Base-by-base conservation (phyloP, 2,329 filamentous ascomycete genomes). In the Exutisphaerella laricina region DNA sequence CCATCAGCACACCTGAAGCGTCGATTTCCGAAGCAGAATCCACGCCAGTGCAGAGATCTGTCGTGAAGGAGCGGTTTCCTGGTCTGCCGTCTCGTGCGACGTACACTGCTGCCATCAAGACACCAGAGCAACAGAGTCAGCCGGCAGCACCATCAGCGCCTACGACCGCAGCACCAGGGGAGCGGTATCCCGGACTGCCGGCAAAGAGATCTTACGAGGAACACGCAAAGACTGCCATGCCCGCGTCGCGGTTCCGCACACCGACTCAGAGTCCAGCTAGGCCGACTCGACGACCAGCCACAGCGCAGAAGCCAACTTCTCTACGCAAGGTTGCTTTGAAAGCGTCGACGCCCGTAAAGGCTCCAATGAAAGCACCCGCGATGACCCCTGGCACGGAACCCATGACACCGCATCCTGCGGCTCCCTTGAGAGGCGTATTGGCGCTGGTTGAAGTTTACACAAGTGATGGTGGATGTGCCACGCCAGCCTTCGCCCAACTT, bases 401-500 rank as follows among this genome's bases (percentile, higher is more conserved):
- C 4, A 60, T 64, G 58, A 66, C 63, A 2, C 63, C 63, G 18
- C 63, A 66, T 36, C 62, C 63, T 12, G 33, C 49, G 22, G 58
- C 57, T 8, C 63, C 63, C 2, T 46, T 66, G 10, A 51, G 54
- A 9, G 57, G 56, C 12, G 57, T 64, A 2, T 46, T 61, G 12
- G 60, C 61, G 17, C 51, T 64, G 22, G 62, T 65, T 8, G 62
- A 65, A 38, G 56, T 66, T 20, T 66, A 58, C 51, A 64, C 62
- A 3, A 55, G 58, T 12, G 61, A 65, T 30, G 61, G 62, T 16
- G 56, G 58, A 8, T 61, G 59, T 18, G 63, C 62, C 5, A 64
- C 61, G 3, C 49, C 56, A 10, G 57, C 59, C 3, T 66, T 64
- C 45, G 50, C 60, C 7, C 54, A 57, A 4, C 50, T 64, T 9